Base-by-base conservation (phyloP, 169 alveolate genomes). In the Plasmodium fragile region DNA sequence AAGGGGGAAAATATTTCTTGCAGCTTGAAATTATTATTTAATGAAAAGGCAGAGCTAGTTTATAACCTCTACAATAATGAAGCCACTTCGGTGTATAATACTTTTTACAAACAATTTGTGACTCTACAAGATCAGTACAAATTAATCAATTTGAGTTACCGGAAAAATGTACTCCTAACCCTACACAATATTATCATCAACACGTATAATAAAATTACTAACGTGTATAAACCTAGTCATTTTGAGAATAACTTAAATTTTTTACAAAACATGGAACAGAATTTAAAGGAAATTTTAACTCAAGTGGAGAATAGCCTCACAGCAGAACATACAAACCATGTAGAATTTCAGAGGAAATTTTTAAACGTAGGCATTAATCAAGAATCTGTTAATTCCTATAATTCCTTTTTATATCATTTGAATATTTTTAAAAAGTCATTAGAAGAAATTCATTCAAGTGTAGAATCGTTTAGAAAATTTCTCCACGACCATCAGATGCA, bases 381-480 rank as follows among this genome's bases (percentile, higher is more conserved):
- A 59, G 94, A 89, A 13, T 89, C 94, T 6, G 6, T 89, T 18
- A 89, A 89, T 65, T 89, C 94, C 5, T 89, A 89, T 80, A 89
- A 89, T 10, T 55, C 45, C 16, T 89, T 89, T 80, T 70, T 89
- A 18, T 80, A 43, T 32, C 94, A 89, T 79, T 59, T 89, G 41
- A 80, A 22, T 3, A 65, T 34, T 78, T 89, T 89, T 49, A 89
- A 89, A 79, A 89, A 36, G 8, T 18, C 73, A 5, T 55, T 79
- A 59, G 83, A 89, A 6, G 83, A 89, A 7, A 55, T 89, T 36
- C 36, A 16, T 34, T 39, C 49, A 30, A 65, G 59, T 89, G 72
- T 59, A 13, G 79, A 39, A 10, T 28, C 18, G 7, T 89, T 89
- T 49, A 69, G 70, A 55, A 39, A 22, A 34, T 89, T 78, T 65